Evolutionary conservation across 768 basidiomycete species (phyloP), one percentile per base, ranked within the genome.

Genomic region (Pleurotus djamor): DNA sequence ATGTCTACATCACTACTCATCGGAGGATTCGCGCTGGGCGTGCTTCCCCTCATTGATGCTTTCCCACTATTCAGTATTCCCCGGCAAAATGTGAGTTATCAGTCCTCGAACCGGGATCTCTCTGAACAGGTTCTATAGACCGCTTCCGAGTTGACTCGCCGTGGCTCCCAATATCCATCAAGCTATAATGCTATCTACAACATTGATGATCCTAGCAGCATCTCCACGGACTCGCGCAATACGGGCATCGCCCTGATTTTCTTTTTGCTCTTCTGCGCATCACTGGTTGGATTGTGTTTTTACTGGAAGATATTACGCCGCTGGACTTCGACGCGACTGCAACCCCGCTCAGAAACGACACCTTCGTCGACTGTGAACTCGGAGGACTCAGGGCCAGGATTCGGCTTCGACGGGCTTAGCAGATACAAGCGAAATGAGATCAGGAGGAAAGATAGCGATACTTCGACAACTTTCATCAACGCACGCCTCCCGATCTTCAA

Each of bases 401-500:
- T 65, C 49, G 68, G 68, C 8, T 70, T 64, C 49, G 67, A 68
- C 17, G 68, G 67, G 0, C 59, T 69, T 44, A 64, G 63, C n/a
- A 57, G 65, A 34, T 59, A 58, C 16, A 61, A 67, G 58, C 21
- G 65, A 34, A 65, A 64, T 17, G 56, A 37, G 16, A 36, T 61
- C 10, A 50, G 49, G 44, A 38, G 35, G 50, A 61, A 59, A 37
- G 67, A 69, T 58, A 66, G 10, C 48, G 60, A 36, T 51, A 57
- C 28, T 63, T 55, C 9, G 37, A 28, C 17, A 57, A 28, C 21
- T 28, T 28, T 28, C 21, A 28, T 28, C 21, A 28, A 28, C 3
- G 21, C 21, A 28, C 21, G 21, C 21, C 21, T 28, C 21, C 21
- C 21, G 3, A 28, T 28, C 21, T 50, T 63, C 45, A 59, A 52